These are phyloP conservation scores for Trichosporon coremiiforme DNA, from an alignment of 1,284 basidiomycete species.

Conservation along the genomic window DNA sequence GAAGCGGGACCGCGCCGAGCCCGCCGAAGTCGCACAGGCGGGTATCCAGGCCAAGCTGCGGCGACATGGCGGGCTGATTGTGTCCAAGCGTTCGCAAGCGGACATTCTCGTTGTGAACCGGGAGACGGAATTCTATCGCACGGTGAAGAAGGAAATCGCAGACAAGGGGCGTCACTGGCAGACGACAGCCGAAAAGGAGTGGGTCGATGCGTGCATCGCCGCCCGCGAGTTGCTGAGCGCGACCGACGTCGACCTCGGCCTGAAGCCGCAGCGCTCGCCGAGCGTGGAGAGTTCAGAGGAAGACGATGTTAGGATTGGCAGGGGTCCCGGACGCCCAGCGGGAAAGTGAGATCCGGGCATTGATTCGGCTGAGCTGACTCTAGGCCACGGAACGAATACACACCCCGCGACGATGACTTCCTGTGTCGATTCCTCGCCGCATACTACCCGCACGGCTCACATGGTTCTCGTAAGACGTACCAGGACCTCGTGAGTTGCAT, in stretches of 20 bases:
- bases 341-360: slow-evolving; percentile 46
- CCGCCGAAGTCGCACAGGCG: slow-evolving; percentile 25
- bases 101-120: slow-evolving; percentile 49
- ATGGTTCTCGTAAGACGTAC: slow-evolving; percentile 47
- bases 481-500: slow-evolving; percentile 37
- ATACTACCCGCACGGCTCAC: slow-evolving; percentile 38
- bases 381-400: slow-evolving; percentile 49
- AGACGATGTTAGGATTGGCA: slow-evolving; percentile 23
- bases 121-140: slow-evolving; percentile 36
- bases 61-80: slow-evolving; percentile 38
- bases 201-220: slow-evolving; percentile 42
- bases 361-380: not conserved
- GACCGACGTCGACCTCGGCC: slow-evolving; percentile 18
- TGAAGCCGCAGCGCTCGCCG: slow-evolving; percentile 11
- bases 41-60: slow-evolving; percentile 25
- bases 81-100: slow-evolving; percentile 39
- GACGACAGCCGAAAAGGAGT: slow-evolving; percentile 45
- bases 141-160: slow-evolving; percentile 37
- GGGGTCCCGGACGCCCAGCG: slow-evolving; percentile 45
- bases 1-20: slow-evolving; percentile 30
- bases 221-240: slow-evolving; percentile 27
- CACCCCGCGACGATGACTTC: slow-evolving; percentile 50
- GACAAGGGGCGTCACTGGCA: slow-evolving; percentile 38
- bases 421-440: slow-evolving; percentile 48
- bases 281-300: slow-evolving; percentile 38